Conservation (phyloP, 2,329 filamentous ascomycete genomes). For the Madurella mycetomatis region DNA sequence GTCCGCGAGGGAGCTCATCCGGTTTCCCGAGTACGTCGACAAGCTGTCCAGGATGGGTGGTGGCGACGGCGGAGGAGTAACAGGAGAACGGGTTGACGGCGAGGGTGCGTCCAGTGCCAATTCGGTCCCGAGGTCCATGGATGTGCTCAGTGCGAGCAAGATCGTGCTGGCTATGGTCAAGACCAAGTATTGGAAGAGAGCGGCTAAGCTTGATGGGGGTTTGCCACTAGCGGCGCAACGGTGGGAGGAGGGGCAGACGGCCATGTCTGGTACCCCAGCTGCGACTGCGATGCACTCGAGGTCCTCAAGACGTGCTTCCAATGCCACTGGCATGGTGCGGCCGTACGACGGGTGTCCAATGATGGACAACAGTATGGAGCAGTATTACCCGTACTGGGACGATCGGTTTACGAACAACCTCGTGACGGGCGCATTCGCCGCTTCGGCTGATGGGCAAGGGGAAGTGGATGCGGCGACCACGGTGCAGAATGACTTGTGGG, state of each 20-base stretch:
- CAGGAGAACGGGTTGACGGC: conserved; percentile 14
- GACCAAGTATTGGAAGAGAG: conserved; percentile 41
- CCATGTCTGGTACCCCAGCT: background rate
- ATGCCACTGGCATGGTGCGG: too few species aligned
- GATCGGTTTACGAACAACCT: conserved; percentile 28
- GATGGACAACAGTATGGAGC: conserved; percentile 47
- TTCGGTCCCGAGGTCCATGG: conserved; percentile 29
- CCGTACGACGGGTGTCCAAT: conserved; percentile 41
- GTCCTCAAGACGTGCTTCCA: background rate
- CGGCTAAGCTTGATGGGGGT: conserved; percentile 31
- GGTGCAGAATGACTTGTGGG: conserved; percentile 43
- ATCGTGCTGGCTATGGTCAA: conserved; percentile 44
- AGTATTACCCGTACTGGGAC: conserved; percentile 44
- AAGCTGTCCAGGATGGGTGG: conserved; percentile 30
- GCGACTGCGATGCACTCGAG: background rate
- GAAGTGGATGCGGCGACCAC: conserved; percentile 6
- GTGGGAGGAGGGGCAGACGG: background rate
- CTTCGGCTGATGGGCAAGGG: conserved; percentile 2
- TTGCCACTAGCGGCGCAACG: background rate
- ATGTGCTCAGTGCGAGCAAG: conserved; percentile 42
- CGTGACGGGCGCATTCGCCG: conserved; percentile 5
- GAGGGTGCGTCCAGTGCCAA: background rate
- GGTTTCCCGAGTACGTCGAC: conserved; percentile 38
- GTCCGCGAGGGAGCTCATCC: conserved; percentile 37
- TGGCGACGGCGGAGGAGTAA: conserved; percentile 5